These are phyloP conservation scores for Medicago lupulina DNA, from an alignment of 306 rosid species.

Conservation along the genomic window DNA sequence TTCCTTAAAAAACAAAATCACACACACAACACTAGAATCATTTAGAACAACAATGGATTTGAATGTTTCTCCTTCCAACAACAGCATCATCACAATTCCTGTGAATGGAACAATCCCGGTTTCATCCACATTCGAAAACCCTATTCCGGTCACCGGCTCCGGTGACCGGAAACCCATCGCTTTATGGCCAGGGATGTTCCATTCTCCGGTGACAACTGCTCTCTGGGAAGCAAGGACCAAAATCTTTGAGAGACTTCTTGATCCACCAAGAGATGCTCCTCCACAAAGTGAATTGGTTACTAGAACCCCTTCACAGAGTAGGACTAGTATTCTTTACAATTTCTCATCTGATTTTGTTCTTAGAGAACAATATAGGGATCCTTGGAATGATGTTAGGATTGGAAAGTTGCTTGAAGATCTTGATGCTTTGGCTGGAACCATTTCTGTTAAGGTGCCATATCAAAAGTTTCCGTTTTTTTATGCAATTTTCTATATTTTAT, in stretches of 20 bases:
- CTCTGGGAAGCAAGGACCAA: constrained; percentile 82
- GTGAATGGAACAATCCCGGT: constrained; percentile 78
- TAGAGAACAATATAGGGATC: constrained; percentile 91
- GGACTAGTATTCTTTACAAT: constrained; percentile 71
- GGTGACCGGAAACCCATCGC: constrained; percentile 64
- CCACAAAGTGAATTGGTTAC: constrained; percentile 86
- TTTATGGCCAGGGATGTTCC: constrained; percentile 96
- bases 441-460: constrained; percentile 72
- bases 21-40: neutral
- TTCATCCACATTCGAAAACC: constrained; percentile 43
- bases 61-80: constrained; percentile 51
- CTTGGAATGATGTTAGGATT: constrained; percentile 90
- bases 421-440: constrained; percentile 93
- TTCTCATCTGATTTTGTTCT: constrained; percentile 79
- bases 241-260: constrained; percentile 74
- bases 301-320: constrained; percentile 81
- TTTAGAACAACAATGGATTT: constrained; percentile 51
- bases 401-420: constrained; percentile 96
- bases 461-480: neutral
- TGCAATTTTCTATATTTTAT: neutral
- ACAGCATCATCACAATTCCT: constrained; percentile 48
- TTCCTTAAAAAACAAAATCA: too few relatives aligned
- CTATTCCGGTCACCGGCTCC: constrained; percentile 27
- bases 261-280: constrained; percentile 86
- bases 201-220: constrained; percentile 91